Base-by-base conservation (phyloP, 1,284 basidiomycete genomes). In the Megacollybia platyphylla region DNA sequence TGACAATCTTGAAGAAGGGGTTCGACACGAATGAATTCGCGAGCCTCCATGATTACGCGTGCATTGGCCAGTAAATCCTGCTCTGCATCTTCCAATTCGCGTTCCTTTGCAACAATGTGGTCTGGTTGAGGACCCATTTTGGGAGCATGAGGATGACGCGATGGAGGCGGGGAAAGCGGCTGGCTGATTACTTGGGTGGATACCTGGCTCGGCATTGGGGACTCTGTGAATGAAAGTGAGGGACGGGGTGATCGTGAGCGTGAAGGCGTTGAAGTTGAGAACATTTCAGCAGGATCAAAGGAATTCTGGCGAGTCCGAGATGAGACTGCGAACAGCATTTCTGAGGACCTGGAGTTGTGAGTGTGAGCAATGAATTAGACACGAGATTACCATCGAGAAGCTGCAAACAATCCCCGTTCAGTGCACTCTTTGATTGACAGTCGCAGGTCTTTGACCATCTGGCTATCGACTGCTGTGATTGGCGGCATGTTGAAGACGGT, bases 21-120 rank as follows among this genome's bases (percentile, higher is more conserved):
- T 5, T 77, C 73, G 31, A 83, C 87, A 47, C 91, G 73, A 43
- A 79, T 70, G 51, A 85, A 84, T 54, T 97, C 91, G 49, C 84
- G 81, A 15, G 78, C 67, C 48, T 90, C 80, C 50, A 90, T 77
- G 53, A 81, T 84, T 6, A 77, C 67, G 48, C 81, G 81, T 1
- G 88, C 92, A 24, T 86, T 70, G 46, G 76, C 60, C 51, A 90
- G 63, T 8, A 68, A 51, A 56, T 88, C 85, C 44, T 73, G 73
- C 44, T 90, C 87, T 28, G 74, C 65, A 36, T 64, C 61, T 48
- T 82, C 72, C 40, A 71, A 56, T 24, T 69, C 67, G n/a, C 51
- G 48, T 49, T 81, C 15, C 1, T 28, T 11, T n/a, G 4, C 75
- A 30, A 59, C 46, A 7, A 52, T 49, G 35, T 52, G 52, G 40